Percentiles rank a stretch among this genome's conserved stretches.
These are phyloP conservation scores for Aphanomyces invadans DNA, from an alignment of 352 stramenopile genomes.

Conservation along the genomic window DNA sequence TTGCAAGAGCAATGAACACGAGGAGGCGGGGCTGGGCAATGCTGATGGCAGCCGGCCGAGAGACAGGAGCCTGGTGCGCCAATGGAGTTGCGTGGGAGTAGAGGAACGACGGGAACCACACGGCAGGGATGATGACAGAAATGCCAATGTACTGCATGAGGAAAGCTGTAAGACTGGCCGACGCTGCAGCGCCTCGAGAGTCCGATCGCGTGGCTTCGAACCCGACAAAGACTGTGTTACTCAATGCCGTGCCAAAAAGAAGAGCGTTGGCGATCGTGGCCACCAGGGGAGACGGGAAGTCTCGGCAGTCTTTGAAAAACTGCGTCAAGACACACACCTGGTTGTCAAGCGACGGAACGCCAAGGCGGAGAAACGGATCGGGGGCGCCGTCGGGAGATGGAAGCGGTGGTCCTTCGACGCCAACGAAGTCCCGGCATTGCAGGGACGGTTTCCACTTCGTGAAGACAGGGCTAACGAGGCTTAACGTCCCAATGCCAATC, in stretches of 20 bases:
- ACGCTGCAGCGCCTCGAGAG: neutral
- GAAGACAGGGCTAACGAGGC: neutral
- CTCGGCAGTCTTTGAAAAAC: neutral
- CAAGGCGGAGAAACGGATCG: neutral
- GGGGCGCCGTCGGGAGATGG: neutral
- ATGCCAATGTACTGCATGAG: neutral
- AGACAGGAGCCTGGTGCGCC: neutral
- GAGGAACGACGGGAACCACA: slow-evolving; percentile 3
- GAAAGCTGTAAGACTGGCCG: neutral
- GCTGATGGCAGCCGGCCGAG: neutral
- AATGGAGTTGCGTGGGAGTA: slow-evolving; percentile 1
- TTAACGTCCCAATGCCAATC: neutral
- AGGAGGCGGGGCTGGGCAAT: neutral
- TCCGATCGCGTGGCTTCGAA: neutral
- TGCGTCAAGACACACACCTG: neutral
- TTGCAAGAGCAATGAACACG: neutral
- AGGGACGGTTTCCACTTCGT: neutral
- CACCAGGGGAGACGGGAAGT: neutral
- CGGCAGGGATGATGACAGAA: neutral
- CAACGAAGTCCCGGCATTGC: neutral
- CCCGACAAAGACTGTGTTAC: neutral
- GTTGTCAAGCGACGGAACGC: neutral
- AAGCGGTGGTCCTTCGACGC: neutral
- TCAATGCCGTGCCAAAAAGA: neutral
- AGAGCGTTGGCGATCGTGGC: neutral